phyloP scores from a whole-genome alignment of 345 rosid species.

The Xanthoceras sorbifolium region DNA sequence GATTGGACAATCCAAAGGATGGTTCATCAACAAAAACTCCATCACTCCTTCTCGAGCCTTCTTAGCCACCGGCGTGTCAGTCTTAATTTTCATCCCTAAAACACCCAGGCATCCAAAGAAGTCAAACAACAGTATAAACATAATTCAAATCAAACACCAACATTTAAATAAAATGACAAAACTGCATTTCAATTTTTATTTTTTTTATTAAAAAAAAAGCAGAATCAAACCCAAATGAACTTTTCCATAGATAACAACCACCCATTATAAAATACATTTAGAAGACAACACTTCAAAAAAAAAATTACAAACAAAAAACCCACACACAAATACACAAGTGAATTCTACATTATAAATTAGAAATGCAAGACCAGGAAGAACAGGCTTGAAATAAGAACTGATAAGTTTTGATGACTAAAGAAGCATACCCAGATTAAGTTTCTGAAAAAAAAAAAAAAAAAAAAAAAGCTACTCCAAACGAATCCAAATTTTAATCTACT shows the following conservation, averaged over 20 bases:
- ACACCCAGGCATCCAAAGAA: slow-evolving; percentile 8
- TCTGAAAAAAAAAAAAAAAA: no score
- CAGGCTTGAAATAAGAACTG: background rate
- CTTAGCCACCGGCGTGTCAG: slow-evolving; percentile 92
- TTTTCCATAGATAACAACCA: background rate
- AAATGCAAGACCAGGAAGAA: no score
- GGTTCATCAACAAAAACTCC: slow-evolving; percentile 97
- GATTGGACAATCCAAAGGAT: slow-evolving; percentile 95
- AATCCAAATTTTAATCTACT: no score
- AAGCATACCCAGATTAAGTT: background rate
- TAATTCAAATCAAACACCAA: background rate
- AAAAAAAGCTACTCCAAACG: no score
- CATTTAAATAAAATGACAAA: background rate
- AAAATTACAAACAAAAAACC: no score
- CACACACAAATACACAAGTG: background rate
- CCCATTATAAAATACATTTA: background rate
- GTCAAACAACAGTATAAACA: slow-evolving; percentile 6
- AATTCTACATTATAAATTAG: background rate
- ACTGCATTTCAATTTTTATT: background rate
- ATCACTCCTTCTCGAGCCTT: slow-evolving; percentile 98
- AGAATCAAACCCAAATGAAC: background rate
- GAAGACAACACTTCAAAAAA: background rate
- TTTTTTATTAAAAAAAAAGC: no score
- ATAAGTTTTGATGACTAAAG: background rate
- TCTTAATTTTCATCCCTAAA: slow-evolving; percentile 97